Base-by-base conservation (phyloP, 2,329 filamentous ascomycete genomes). In the Phialophora expanda region DNA sequence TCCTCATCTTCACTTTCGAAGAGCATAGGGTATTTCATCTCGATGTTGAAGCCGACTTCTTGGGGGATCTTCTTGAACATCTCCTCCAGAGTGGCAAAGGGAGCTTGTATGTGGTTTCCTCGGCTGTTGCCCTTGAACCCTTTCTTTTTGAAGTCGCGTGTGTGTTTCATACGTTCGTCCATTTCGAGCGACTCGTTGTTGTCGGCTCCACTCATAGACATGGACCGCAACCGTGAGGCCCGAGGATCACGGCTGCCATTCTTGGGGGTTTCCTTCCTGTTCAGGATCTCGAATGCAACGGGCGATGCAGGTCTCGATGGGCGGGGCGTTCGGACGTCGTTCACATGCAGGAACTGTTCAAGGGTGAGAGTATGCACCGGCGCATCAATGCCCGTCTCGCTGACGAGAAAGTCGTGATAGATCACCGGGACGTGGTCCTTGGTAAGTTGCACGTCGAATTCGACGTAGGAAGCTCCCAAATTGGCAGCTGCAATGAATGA, bases 11-110 rank as follows among this genome's bases (percentile, higher is more conserved):
- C 92, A 65, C 88, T 92, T 82, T 99, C 96, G 76, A 94, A 90
- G 50, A 99, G 86, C 93, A 98, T 98, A 4, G 95, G 95, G 76
- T 99, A 99, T 80, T 99, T 98, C 86, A 99, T 91, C 81, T 99
- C 95, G 72, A 99, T 96, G 78, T 99, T 98, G 85, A 99, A 99
- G 14, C 95, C 93, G 24, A 96, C 90, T 14, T 87, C 84, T 69
- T 90, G 86, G 0, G 93, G 92, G 0, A 99, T 81, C 75, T 93
- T 89, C 73, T 87, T 86, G 80, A 99, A 97, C 76, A 98, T 88
- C 68, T 97, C 92, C 77, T 97, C 93, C 4, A 99, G 83, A 0
- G 95, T 99, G 7, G 94, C 93, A 79, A 99, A 99, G 0, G 94
- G 93, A 0, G 91, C 92, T 76, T 98, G 94, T 73, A 99, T 98